Evolutionary conservation across 208 protist genomes (phyloP), one percentile per base, ranked within the genome.

Genomic region (Trichomonas gallinae): DNA sequence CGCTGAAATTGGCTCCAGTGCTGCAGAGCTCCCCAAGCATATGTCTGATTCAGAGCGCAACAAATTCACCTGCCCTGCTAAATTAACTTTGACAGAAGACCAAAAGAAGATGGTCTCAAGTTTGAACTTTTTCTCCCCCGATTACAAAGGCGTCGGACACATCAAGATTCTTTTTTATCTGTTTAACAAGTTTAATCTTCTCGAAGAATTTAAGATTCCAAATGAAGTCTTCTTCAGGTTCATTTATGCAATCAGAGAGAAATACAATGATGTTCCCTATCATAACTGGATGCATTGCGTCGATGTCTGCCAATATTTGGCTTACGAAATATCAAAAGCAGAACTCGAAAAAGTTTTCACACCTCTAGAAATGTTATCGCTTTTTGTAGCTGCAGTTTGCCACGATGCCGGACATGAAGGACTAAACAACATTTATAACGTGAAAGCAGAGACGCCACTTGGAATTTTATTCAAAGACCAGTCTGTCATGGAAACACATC

Each of bases 371-470:
- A 96, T 98, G 17, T 97, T 99, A 31, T 98, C 98, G 0, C 96
- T 97, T 13, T 23, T 99, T 23, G 97, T 99, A n/a, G 98, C 98
- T 31, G 98, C 98, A 26, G 97, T 98, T 40, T 98, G 99, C 83
- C 99, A 99, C 97, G 99, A 99, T 98, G 98, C 98, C 97, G 98
- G 99, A 96, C 99, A 99, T 97, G 99, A 99, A 0, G 99, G 99
- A 38, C 96, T 99, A 44, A 99, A 99, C 97, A 99, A 99, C 97
- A 98, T 98, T 97, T 99, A 99, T 97, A 98, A 99, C 97, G 97
- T 98, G 26, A 98, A 98, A 96, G 98, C 98, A 21, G 97, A 98
- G 96, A 97, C 98, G 6, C 98, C 98, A 96, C 97, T 99, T 45
- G 98, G 98, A 40, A 98, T 98, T 26, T 96, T 46, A 34, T 98